A percentile compares a stretch with the other conserved stretches of the same genome.
These are phyloP conservation scores for Rosa multiflora DNA, from an alignment of 306 rosid species.

Conservation along the genomic window DNA sequence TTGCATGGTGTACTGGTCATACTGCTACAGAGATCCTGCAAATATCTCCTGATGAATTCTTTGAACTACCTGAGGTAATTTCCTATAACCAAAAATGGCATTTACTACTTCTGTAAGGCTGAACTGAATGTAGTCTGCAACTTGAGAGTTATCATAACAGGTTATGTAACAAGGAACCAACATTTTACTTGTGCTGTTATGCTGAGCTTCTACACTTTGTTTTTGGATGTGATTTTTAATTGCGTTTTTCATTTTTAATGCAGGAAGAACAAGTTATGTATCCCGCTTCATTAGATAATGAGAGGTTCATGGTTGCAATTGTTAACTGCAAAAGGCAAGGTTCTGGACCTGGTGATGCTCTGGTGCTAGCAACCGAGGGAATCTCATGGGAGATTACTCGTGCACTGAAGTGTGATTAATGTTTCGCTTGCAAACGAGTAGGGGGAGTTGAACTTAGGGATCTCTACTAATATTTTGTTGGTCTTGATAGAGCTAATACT, in stretches of 20 bases:
- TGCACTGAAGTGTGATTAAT: conserved; percentile 60
- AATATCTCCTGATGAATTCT: conserved; percentile 82
- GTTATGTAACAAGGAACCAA: background rate
- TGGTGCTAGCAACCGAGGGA: conserved; percentile 38
- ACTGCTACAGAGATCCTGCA: conserved; percentile 88
- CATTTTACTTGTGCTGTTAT: background rate
- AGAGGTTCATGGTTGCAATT: conserved; percentile 77
- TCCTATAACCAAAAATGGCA: background rate
- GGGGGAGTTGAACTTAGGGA: background rate
- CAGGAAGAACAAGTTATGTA: conserved; percentile 94
- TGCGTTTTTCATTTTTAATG: conserved; percentile 7
- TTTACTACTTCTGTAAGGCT: background rate
- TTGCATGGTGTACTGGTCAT: conserved; percentile 86
- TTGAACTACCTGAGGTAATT: conserved; percentile 84
- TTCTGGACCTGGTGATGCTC: conserved; percentile 25
- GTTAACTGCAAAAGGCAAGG: conserved; percentile 49
- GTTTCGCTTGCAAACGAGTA: background rate
- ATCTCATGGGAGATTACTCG: conserved; percentile 83
- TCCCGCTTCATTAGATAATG: conserved; percentile 68
- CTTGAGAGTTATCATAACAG: background rate
- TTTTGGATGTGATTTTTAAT: background rate
- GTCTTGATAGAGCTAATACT: background rate
- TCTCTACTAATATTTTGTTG: background rate
- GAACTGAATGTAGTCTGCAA: background rate
- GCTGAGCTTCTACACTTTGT: background rate